These are phyloP conservation scores for Raffaelea albimanens DNA, from an alignment of 2,329 filamentous ascomycete species.

Conservation along the genomic window DNA sequence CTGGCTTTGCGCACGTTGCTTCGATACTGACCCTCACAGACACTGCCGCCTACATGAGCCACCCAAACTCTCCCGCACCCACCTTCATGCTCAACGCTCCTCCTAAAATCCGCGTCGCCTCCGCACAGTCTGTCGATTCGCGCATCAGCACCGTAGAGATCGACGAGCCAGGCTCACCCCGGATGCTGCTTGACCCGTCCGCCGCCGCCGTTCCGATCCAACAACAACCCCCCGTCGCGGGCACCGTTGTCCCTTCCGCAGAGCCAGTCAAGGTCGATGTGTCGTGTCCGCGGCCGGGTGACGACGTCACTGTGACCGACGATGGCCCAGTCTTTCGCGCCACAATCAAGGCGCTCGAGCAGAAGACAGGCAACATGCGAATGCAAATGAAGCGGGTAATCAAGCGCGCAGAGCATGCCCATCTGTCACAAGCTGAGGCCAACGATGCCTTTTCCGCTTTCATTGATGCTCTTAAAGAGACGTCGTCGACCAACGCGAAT, in stretches of 20 bases:
- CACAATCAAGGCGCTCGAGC: constrained; percentile 91
- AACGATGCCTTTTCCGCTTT: constrained; percentile 81
- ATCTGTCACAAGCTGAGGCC: constrained; percentile 68
- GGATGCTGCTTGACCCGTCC: constrained; percentile 13
- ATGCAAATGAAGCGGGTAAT: constrained; percentile 92
- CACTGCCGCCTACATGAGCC: constrained; percentile 33
- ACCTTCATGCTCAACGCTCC: constrained; percentile 65
- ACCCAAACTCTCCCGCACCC: constrained; percentile 59
- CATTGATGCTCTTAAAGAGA: constrained; percentile 77
- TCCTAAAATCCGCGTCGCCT: constrained; percentile 73
- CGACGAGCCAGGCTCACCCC: constrained; percentile 50
- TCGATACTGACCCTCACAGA: too few species aligned
- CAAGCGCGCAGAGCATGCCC: constrained; percentile 84
- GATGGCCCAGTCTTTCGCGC: constrained; percentile 94
- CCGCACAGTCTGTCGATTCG: constrained; percentile 76
- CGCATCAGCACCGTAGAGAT: constrained; percentile 64
- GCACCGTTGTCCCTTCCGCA: constrained; percentile 15
- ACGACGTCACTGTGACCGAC: constrained; percentile 76
- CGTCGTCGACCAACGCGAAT: constrained; percentile 83
- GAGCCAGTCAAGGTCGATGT: constrained; percentile 74
- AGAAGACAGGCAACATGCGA: constrained; percentile 93
- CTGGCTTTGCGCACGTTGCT: neutral
- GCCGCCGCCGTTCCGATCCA: constrained; percentile 16
- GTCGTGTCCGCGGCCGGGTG: constrained; percentile 72
- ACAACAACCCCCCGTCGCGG: constrained; percentile 13